phyloP scores from a whole-genome alignment of 177 flowering plant species.

The Vitis hybrid region DNA sequence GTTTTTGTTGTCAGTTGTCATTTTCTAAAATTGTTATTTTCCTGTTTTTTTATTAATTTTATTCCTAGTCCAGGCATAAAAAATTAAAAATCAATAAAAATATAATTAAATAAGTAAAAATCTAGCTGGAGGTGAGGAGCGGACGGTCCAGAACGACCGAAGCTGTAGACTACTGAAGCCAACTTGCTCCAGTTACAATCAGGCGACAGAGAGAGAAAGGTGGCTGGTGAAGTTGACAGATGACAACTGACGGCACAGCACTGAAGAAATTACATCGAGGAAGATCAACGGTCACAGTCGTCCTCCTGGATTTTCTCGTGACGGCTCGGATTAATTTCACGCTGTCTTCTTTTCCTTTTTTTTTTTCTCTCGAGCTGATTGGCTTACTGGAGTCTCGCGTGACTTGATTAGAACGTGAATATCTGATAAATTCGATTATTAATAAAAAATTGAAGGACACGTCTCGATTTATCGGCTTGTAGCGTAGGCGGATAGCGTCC shows the following conservation, averaged over 20 bases:
- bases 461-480: no score
- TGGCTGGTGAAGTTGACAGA: conserved; percentile 9
- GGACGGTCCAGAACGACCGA: conserved; percentile 23
- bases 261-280: no score
- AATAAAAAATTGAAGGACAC: no score
- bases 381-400: no score
- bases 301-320: neutral
- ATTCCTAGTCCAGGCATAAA: neutral
- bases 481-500: no score
- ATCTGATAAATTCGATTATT: no score
- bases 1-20: no score
- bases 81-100: neutral
- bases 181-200: conserved; percentile 13
- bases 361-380: no score
- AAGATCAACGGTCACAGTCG: conserved; percentile 3
- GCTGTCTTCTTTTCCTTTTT: no score
- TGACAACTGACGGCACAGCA: neutral
- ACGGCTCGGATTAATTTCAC: neutral
- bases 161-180: conserved; percentile 2
- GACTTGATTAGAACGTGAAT: no score
- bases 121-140: conserved; percentile 21
- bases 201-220: neutral
- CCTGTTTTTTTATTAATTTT: neutral
- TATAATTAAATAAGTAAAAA: neutral
- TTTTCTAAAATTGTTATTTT: no score